phyloP scores from a whole-genome alignment of 2,329 filamentous ascomycete species.

The Trichoderma polysporum region DNA sequence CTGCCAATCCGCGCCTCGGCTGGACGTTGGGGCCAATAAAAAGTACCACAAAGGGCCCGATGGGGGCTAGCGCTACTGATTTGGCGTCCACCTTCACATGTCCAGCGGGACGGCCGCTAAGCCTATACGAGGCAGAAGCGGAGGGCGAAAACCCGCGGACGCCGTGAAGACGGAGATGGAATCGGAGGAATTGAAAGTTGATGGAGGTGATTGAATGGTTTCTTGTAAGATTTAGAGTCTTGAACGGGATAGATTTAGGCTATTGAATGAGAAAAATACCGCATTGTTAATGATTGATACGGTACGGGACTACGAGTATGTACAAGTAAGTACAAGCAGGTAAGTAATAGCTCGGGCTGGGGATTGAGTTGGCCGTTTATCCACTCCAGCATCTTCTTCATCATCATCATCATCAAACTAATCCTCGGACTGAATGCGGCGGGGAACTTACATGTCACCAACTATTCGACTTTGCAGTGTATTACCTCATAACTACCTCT shows the following conservation, averaged over 20 bases:
- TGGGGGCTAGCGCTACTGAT: not conserved
- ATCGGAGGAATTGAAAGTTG: not conserved
- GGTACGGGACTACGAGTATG: not conserved
- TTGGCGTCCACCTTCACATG: slow-evolving; percentile 16
- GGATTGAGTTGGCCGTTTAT: not conserved
- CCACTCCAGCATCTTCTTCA: not conserved
- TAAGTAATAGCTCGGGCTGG: not conserved
- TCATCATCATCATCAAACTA: not conserved
- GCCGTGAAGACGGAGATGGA: slow-evolving; percentile 15
- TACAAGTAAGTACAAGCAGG: not conserved
- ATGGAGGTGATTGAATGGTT: not conserved
- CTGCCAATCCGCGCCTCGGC: not conserved
- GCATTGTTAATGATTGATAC: not conserved
- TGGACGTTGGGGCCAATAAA: not conserved
- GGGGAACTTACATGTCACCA: not conserved
- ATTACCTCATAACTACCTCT: too few species aligned
- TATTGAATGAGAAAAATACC: not conserved
- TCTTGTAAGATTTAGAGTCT: not conserved
- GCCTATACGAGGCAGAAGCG: not conserved
- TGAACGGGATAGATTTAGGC: not conserved
- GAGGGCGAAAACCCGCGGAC: slow-evolving; percentile 15
- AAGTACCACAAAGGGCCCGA: not conserved
- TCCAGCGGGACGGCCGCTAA: not conserved
- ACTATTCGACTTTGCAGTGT: too few species aligned
- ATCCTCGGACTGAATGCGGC: not conserved